Base-by-base conservation (phyloP, 345 rosid species). In the Odontarrhena argentea region DNA sequence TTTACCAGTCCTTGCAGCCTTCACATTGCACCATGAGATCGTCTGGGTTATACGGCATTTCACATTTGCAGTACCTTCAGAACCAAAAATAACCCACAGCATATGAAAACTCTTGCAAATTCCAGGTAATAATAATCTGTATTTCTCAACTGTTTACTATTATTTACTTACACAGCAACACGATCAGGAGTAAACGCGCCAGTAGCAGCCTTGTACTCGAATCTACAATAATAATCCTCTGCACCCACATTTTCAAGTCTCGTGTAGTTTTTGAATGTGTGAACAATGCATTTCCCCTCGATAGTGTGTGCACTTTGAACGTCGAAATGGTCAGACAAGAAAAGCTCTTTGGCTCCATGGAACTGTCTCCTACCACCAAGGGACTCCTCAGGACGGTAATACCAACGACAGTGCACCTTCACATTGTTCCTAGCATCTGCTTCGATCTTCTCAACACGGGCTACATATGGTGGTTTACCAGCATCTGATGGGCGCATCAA, bases 31-130 rank as follows among this genome's bases (percentile, higher is more conserved):
- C 93, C 96, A 86, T 89, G 52, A 89, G 82, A 61, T 86, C 93
- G 67, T 86, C 96, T 3, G 96, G 96, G 59, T 89, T 89, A 65
- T 86, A 89, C 0, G 96, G 96, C 96, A 86, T 89, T 77, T 89
- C 96, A 69, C 96, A 85, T 59, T 89, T 86, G 73, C 96, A 89
- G 76, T 89, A 89, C 82, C 96, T 89, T 76, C 73, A 79, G 57
- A 78, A 41, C 69, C 63, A 67, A 63, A 60, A 41, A 7, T 12
- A 51, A 12, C 14, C 49, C 51, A 51, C 54, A 56, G 9, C 14
- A 41, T 28, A 6, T 30, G 9, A 58, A 52, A 32, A 15, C n/a
- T 45, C 38, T 47, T 46, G 5, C 5, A 41, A 9, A 51, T 2
- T 44, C 1, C 18, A 55, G 47, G 43, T 43, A 32, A 32, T 18